Conservation (phyloP, 2,329 filamentous ascomycete genomes). For the Metarhizium brunneum region DNA sequence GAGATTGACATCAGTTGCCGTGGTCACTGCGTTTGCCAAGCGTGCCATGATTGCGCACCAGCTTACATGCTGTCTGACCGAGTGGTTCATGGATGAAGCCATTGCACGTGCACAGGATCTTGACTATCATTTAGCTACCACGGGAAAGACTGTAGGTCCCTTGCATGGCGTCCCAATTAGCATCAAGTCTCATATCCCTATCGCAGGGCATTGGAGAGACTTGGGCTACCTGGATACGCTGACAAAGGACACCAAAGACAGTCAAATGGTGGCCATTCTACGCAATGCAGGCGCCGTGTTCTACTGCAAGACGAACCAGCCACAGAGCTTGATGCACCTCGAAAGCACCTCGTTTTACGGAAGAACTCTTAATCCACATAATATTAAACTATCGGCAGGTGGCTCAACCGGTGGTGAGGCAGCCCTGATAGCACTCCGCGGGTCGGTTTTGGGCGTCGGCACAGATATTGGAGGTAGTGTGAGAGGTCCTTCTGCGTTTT, state of each 20-base stretch:
- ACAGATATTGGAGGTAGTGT: constrained; percentile 29
- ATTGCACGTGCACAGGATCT: constrained; percentile 28
- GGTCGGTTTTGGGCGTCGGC: constrained; percentile 28
- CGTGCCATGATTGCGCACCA: constrained; percentile 46
- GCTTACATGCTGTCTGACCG: constrained; percentile 40
- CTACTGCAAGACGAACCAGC: constrained; percentile 61
- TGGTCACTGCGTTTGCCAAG: constrained; percentile 41
- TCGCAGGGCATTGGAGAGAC: constrained; percentile 38
- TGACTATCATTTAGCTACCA: constrained; percentile 29
- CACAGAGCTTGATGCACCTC: constrained; percentile 42
- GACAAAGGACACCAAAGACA: constrained; percentile 40
- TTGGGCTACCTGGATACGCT: constrained; percentile 43
- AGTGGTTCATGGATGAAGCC: constrained; percentile 41
- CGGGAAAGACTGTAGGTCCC: constrained; percentile 38
- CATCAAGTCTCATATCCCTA: constrained; percentile 53
- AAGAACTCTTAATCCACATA: constrained; percentile 50
- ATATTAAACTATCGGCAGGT: constrained; percentile 48
- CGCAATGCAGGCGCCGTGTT: constrained; percentile 49
- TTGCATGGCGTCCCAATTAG: constrained; percentile 43
- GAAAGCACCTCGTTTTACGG: constrained; percentile 52
- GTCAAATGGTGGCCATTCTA: constrained; percentile 47
- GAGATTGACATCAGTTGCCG: constrained; percentile 27
- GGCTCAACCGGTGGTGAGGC: constrained; percentile 51
- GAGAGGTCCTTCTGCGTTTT: constrained; percentile 18
- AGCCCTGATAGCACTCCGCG: constrained; percentile 27